These are phyloP conservation scores for Amanita thiersii DNA, from an alignment of 768 basidiomycete genomes.

Conservation along the genomic window DNA sequence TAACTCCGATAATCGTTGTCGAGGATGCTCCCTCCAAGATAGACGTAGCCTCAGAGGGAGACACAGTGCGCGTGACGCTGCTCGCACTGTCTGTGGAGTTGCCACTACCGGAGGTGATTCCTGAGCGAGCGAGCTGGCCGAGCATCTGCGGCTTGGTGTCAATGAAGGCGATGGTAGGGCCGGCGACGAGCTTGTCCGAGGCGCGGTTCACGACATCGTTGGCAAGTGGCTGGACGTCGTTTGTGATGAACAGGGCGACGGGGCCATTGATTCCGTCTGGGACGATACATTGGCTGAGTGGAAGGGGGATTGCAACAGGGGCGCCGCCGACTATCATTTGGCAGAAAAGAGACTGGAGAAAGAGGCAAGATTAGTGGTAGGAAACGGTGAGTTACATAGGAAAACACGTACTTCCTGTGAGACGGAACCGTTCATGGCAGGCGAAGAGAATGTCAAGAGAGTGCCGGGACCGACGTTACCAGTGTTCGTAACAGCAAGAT, in stretches of 20 bases:
- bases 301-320: slow-evolving; percentile 46
- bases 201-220: slow-evolving; percentile 54
- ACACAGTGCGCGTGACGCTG: slow-evolving; percentile 20
- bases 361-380: slow-evolving; percentile 8
- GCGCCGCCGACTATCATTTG: slow-evolving; percentile 69
- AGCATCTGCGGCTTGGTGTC: slow-evolving; percentile 50
- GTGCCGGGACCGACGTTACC: slow-evolving; percentile 51
- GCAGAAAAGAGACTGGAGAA: slow-evolving; percentile 48
- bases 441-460: slow-evolving; percentile 50
- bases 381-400: not conserved
- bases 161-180: slow-evolving; percentile 62
- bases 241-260: slow-evolving; percentile 65
- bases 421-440: slow-evolving; percentile 44
- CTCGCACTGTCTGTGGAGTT: slow-evolving; percentile 13
- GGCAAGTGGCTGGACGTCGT: slow-evolving; percentile 50
- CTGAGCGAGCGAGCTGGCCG: slow-evolving; percentile 24
- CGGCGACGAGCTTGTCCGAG: slow-evolving; percentile 51
- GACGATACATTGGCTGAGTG: slow-evolving; percentile 52
- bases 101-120: slow-evolving; percentile 8
- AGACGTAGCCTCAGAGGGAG: slow-evolving; percentile 25
- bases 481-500: slow-evolving; percentile 56
- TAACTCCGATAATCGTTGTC: too few relatives aligned
- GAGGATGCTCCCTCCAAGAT: slow-evolving; percentile 25
- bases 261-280: slow-evolving; percentile 66
- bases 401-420: slow-evolving; percentile 28